Evolutionary conservation across 495 filamentous ascomycete species (phyloP).

Genomic region (Viridothelium virens): DNA sequence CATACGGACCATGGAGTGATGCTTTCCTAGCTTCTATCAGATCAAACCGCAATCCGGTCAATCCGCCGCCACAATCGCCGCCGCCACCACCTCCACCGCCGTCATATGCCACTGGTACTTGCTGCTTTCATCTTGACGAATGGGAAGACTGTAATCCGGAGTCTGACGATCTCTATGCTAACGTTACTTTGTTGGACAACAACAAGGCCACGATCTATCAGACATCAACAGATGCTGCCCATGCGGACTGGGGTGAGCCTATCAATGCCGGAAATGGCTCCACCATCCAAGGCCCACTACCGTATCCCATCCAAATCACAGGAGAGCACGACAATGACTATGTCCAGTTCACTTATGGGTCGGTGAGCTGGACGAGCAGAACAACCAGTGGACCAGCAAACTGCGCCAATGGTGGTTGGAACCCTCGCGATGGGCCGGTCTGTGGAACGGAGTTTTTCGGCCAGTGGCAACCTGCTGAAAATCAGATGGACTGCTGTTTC

Average conservation of each 20-base stretch:
- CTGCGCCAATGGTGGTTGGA: slow-evolving; percentile 12
- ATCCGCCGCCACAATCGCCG: too few relatives aligned
- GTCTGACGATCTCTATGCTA: neutral
- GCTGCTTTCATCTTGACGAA: slow-evolving; percentile 5
- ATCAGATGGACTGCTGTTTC: slow-evolving; percentile 8
- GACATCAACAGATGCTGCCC: neutral
- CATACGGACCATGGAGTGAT: neutral
- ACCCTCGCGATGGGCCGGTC: slow-evolving; percentile 1
- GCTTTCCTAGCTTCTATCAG: slow-evolving; percentile 3
- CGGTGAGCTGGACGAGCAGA: slow-evolving; percentile 11
- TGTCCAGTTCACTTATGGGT: slow-evolving; percentile 21
- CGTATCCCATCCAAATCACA: slow-evolving; percentile 13
- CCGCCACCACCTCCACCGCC: neutral
- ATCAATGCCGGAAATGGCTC: neutral
- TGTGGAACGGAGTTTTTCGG: neutral
- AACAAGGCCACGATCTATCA: neutral
- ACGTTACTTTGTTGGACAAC: neutral
- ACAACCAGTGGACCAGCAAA: slow-evolving; percentile 14
- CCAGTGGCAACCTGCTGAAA: neutral
- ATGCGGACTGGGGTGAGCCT: neutral
- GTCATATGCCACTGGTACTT: slow-evolving; percentile 1
- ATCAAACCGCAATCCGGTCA: slow-evolving; percentile 1
- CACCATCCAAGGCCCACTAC: neutral
- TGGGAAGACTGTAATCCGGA: slow-evolving; percentile 3
- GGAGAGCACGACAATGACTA: slow-evolving; percentile 24